These are phyloP conservation scores for Epichloe bromicola DNA, from an alignment of 2,329 filamentous ascomycete species.

Conservation along the genomic window DNA sequence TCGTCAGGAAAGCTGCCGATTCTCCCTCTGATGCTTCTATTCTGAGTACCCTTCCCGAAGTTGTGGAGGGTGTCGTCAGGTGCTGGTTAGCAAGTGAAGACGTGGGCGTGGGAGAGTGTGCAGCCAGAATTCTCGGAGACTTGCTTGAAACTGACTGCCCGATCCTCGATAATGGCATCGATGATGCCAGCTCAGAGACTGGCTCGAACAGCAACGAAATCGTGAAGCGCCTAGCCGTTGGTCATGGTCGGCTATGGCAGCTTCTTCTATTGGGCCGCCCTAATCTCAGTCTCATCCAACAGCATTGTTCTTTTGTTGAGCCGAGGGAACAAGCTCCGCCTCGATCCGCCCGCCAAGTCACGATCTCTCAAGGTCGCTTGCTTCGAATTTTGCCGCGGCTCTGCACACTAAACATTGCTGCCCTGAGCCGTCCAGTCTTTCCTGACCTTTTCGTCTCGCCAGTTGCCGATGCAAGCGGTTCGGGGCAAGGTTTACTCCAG, in stretches of 20 bases:
- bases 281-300: constrained; percentile 31
- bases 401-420: constrained; percentile 30
- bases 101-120: constrained; percentile 43
- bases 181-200: neutral
- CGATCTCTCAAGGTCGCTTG: constrained; percentile 39
- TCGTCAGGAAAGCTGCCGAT: constrained; percentile 41
- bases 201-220: constrained; percentile 22
- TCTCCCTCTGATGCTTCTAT: constrained; percentile 35
- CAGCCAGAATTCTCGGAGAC: constrained; percentile 35
- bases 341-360: constrained; percentile 25
- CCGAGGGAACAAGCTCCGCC: constrained; percentile 9
- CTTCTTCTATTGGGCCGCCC: constrained; percentile 34
- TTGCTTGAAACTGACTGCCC: constrained; percentile 44
- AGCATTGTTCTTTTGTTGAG: constrained; percentile 21
- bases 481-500: constrained; percentile 30
- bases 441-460: constrained; percentile 19
- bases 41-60: constrained; percentile 33
- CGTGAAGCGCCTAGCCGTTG: constrained; percentile 26
- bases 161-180: constrained; percentile 12
- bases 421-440: constrained; percentile 24
- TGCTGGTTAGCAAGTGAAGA: constrained; percentile 41
- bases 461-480: constrained; percentile 8
- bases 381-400: constrained; percentile 39
- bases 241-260: constrained; percentile 41
- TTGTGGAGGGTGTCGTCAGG: constrained; percentile 35